Evolutionary conservation across 768 basidiomycete genomes (phyloP).

Genomic region (Russula lepida): DNA sequence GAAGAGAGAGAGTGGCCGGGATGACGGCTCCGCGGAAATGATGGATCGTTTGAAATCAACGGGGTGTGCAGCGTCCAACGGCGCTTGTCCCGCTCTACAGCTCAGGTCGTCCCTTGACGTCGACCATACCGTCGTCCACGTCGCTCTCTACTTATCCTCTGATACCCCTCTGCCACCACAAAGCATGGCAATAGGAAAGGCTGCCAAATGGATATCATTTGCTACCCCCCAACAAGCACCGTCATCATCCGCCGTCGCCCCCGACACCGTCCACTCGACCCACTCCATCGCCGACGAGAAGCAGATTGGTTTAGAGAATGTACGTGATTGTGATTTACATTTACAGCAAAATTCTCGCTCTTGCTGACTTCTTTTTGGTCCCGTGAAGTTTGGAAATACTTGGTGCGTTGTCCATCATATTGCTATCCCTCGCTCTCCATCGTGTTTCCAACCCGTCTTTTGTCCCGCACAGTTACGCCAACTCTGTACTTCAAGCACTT

Average conservation of each 20-base stretch:
- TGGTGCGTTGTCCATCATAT: conserved; percentile 56
- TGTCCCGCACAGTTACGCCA: conserved; percentile 67
- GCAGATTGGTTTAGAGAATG: conserved; percentile 96
- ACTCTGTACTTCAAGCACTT: conserved; percentile 95
- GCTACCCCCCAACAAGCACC: conserved; percentile 11
- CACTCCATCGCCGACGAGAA: conserved; percentile 62
- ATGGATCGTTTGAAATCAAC: not conserved
- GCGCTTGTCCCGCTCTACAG: not conserved
- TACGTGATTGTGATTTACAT: conserved; percentile 37
- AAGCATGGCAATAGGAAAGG: conserved; percentile 21
- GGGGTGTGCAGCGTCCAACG: not conserved
- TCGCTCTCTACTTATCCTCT: not conserved
- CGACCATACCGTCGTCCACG: not conserved
- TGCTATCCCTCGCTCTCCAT: not conserved
- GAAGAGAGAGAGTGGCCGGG: not conserved
- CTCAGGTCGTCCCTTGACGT: not conserved
- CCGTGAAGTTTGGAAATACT: conserved; percentile 83
- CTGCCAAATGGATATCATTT: conserved; percentile 20
- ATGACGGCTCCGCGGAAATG: conserved; percentile 4
- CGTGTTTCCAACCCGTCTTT: not conserved
- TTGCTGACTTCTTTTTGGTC: conserved; percentile 1
- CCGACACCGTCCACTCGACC: conserved; percentile 15
- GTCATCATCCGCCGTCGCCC: not conserved
- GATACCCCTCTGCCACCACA: not conserved
- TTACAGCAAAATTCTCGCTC: conserved; percentile 19